Base-by-base conservation (phyloP, 345 rosid genomes). In the Melaleuca alternifolia region DNA sequence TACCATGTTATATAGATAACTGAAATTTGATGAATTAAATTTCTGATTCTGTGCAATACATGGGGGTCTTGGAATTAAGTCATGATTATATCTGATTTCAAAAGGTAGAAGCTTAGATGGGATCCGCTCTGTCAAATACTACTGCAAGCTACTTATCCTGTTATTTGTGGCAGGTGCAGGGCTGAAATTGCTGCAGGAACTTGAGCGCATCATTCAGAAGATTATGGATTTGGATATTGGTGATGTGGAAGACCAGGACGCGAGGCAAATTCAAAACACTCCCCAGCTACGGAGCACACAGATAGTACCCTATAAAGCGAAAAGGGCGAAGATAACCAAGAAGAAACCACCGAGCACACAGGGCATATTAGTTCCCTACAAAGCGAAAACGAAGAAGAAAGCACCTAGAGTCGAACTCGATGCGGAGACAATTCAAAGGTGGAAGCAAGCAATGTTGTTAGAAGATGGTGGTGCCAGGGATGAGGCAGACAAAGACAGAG, bases 331-430 rank as follows among this genome's bases (percentile, higher is more conserved):
- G 54, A 52, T 15, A 52, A 52, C 21, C 21, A 59, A 59, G 81
- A 71, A 71, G 48, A 71, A 71, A 71, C 26, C 81, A 71, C 26
- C 1, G 14, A 71, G 81, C 7, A 24, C 48, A 2, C 81, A 37
- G 81, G 87, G 86, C 6, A 12, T 50, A 15, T 5, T 91, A 54
- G 89, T 91, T 61, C 89, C 87, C 28, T 85, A 87, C 76, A 2
- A 37, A 37, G 12, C 21, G 26, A 91, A 84, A 85, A 28, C 86
- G 23, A 71, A 87, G 65, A 54, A 12, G 59, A 4, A 75, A 48
- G 24, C 13, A 41, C 86, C 85, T 81, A 86, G 89, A 61, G 93
- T 95, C 65, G 50, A 54, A 51, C 87, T 95, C 24, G 94, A 94
- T 33, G 10, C 82, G 0, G 92, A 88, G 51, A 89, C 94, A 4